phyloP scores from a whole-genome alignment of 768 basidiomycete species.

The Pleurotus tuber-regium region DNA sequence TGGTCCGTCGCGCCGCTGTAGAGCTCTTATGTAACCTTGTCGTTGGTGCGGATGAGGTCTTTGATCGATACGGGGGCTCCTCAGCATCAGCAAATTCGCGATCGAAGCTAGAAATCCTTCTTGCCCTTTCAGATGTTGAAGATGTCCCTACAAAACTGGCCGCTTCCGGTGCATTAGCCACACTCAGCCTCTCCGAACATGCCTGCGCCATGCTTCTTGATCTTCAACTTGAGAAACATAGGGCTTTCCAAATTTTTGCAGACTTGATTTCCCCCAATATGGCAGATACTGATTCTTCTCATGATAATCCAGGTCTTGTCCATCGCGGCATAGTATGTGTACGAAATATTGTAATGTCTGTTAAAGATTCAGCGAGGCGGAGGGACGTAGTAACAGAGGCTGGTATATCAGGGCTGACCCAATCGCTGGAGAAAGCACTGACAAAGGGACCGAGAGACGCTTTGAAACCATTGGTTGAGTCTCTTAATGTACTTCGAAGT shows the following conservation, averaged over 20 bases:
- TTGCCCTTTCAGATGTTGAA: conserved; percentile 85
- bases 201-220: conserved; percentile 62
- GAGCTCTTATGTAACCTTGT: conserved; percentile 94
- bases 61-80: conserved; percentile 64
- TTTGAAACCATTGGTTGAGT: conserved; percentile 29
- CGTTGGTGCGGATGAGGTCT: conserved; percentile 70
- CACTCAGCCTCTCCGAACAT: conserved; percentile 58
- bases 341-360: conserved; percentile 54
- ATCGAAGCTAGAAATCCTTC: conserved; percentile 75
- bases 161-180: conserved; percentile 89
- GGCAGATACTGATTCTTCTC: conserved; percentile 26
- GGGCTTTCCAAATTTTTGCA: conserved; percentile 63
- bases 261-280: conserved; percentile 60
- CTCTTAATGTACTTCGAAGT: background rate
- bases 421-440: conserved; percentile 48
- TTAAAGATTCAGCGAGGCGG: conserved; percentile 35
- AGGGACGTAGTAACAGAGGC: conserved; percentile 50
- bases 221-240: conserved; percentile 63
- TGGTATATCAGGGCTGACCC: conserved; percentile 49
- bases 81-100: conserved; percentile 36
- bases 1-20: conserved; percentile 84
- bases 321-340: conserved; percentile 80
- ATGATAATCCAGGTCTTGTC: conserved; percentile 58
- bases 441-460: conserved; percentile 51
- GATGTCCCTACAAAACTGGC: conserved; percentile 84